Base-by-base conservation (phyloP, 305 asterid species). In the Fraxinus floribunda region DNA sequence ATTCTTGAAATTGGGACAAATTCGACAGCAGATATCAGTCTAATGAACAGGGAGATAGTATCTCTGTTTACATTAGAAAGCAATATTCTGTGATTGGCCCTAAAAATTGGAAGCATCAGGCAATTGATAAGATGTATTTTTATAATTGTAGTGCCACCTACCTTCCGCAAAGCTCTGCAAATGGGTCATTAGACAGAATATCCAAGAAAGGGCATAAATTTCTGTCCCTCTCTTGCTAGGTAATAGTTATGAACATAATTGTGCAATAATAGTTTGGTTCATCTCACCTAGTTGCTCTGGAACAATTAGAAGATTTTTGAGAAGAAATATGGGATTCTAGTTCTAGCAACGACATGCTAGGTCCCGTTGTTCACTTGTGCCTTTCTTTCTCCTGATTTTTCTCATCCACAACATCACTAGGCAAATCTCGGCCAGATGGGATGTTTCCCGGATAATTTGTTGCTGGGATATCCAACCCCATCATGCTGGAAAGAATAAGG, bases 391-490 rank as follows among this genome's bases (percentile, higher is more conserved):
- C 91, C 78, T 78, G 85, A 76, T 82, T 78, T 85, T 83, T 86
- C 66, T 83, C 89, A 74, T 84, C 91, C 5, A 88, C 90, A 41
- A 64, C 84, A 36, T 71, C 91, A 81, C 93, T 88, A 7, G 95
- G 92, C 24, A 80, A 68, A 83, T 90, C 93, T 1, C 82, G 88
- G 35, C 94, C 96, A n/a, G 90, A 49, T 44, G 98, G 97, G 70
- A 92, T 89, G 85, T 88, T 91, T 80, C 97, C 97, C 0, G 95
- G 95, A 79, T 90, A 92, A 79, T 95, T 87, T 34, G 94, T 91
- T 46, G 89, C 76, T 4, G 92, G 82, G 64, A 88, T 81, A 57
- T 83, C 89, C 16, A 94, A 85, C 29, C 91, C 91, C 11, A 79
- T 84, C 92, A 89, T 84, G 89, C 98, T 93, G 86, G 60, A 72